Evolutionary conservation across 2,329 filamentous ascomycete genomes (phyloP).

Genomic region (Alternaria triticina): DNA sequence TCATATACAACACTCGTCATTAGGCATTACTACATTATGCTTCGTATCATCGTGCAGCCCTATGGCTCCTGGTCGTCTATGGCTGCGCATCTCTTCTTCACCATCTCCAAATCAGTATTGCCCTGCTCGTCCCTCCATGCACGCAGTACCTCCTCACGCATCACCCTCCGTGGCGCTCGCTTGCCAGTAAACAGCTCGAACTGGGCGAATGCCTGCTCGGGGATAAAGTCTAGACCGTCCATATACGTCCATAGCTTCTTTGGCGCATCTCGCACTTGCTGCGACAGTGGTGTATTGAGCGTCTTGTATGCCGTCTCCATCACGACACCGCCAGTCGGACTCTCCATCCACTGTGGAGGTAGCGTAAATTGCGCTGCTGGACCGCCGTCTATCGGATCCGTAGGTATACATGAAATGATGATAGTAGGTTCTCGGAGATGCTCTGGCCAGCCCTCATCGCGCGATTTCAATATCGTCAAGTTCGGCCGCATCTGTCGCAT

Average conservation of each 20-base stretch:
- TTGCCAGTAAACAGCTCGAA: slow-evolving; percentile 82
- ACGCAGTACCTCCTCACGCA: slow-evolving; percentile 68
- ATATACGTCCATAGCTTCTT: slow-evolving; percentile 74
- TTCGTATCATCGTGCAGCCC: slow-evolving; percentile 3
- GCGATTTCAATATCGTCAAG: slow-evolving; percentile 65
- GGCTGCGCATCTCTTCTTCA: slow-evolving; percentile 40
- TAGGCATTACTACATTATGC: not conserved
- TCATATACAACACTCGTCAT: not conserved
- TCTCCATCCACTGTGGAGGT: slow-evolving; percentile 72
- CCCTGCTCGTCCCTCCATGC: slow-evolving; percentile 45
- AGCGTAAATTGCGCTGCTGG: slow-evolving; percentile 74
- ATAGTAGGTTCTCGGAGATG: slow-evolving; percentile 71
- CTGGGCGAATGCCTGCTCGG: slow-evolving; percentile 80
- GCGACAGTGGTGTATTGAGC: slow-evolving; percentile 72
- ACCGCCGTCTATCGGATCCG: slow-evolving; percentile 67
- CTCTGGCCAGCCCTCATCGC: slow-evolving; percentile 69
- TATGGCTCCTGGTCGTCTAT: slow-evolving; percentile 45
- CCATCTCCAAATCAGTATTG: slow-evolving; percentile 38
- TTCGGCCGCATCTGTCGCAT: slow-evolving; percentile 40
- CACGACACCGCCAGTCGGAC: slow-evolving; percentile 76
- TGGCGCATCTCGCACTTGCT: slow-evolving; percentile 67
- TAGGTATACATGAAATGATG: slow-evolving; percentile 77
- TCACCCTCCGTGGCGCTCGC: slow-evolving; percentile 71
- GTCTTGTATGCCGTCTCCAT: slow-evolving; percentile 77
- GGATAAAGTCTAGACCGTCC: slow-evolving; percentile 76